Percentiles rank a stretch among this genome's conserved stretches.
Conservation (phyloP, 306 rosid genomes). For the Fragaria iinumae region DNA sequence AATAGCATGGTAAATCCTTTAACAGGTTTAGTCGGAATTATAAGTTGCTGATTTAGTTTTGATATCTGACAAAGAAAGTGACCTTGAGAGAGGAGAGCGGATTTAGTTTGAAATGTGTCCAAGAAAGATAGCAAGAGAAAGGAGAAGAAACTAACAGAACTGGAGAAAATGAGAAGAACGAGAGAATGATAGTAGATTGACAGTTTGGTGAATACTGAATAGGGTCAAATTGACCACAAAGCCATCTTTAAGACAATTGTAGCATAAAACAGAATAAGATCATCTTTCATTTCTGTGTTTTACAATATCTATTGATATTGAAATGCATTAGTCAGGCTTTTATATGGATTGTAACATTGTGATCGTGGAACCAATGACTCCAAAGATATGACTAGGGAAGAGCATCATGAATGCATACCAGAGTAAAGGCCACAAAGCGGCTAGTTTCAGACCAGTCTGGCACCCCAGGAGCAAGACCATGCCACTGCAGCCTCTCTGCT, state of each 20-base stretch:
- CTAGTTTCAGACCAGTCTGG: slow-evolving; percentile 90
- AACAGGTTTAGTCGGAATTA: neutral
- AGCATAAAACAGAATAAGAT: neutral
- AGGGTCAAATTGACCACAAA: neutral
- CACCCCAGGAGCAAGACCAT: slow-evolving; percentile 72
- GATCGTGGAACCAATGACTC: neutral
- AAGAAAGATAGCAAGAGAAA: neutral
- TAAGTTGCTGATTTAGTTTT: neutral
- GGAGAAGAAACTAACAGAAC: neutral
- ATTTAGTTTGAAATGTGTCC: neutral
- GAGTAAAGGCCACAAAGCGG: slow-evolving; percentile 86
- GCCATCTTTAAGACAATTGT: neutral
- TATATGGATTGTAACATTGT: neutral
- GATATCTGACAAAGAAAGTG: neutral
- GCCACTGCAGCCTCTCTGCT: slow-evolving; percentile 90
- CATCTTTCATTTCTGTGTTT: neutral
- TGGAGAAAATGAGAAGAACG: neutral
- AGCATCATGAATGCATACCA: slow-evolving; percentile 49
- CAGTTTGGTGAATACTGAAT: neutral
- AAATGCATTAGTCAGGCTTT: neutral
- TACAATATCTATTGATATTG: neutral
- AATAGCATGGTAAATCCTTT: neutral
- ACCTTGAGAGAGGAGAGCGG: neutral
- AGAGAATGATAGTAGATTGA: neutral
- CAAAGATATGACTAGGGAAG: slow-evolving; percentile 2